These are phyloP conservation scores for Candida sanyaensis DNA, from an alignment of 1,139 yeast genomes.

Conservation along the genomic window DNA sequence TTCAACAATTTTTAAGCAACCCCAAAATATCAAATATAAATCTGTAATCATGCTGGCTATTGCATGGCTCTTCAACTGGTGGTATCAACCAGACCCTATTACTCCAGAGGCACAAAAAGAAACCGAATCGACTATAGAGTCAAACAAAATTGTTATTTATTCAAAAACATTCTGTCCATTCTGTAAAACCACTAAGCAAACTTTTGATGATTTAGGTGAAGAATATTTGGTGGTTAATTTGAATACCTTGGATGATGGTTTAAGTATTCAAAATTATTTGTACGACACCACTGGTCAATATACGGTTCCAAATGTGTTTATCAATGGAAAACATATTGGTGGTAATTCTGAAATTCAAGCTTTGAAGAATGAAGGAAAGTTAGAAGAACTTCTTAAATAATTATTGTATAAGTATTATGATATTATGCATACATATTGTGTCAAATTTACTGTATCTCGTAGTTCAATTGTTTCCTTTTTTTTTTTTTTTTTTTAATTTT, in stretches of 20 bases:
- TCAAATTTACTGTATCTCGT: no score
- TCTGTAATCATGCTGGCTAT: not conserved
- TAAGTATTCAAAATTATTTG: constrained; percentile 63
- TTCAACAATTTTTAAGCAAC: not conserved
- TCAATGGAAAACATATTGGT: constrained; percentile 81
- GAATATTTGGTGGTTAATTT: constrained; percentile 22
- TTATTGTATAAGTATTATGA: not conserved
- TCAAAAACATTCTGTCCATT: constrained; percentile 26
- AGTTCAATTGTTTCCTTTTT: no score
- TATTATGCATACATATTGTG: no score
- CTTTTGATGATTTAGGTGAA: constrained; percentile 16
- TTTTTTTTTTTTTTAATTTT: no score
- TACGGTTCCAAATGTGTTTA: constrained; percentile 84
- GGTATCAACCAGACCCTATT: constrained; percentile 5
- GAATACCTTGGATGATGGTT: constrained; percentile 19
- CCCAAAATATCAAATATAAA: not conserved
- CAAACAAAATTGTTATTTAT: constrained; percentile 2
- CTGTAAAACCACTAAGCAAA: constrained; percentile 21
- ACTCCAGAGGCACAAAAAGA: constrained; percentile 1
- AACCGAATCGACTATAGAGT: constrained; percentile 1
- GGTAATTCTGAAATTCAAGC: constrained; percentile 79
- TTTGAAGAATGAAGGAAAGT: constrained; percentile 1
- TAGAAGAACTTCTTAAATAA: constrained; percentile 2
- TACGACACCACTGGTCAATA: constrained; percentile 71
- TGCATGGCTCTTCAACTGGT: constrained; percentile 3